Percentiles rank a stretch among this genome's conserved stretches.
phyloP scores from a whole-genome alignment of 2,329 filamentous ascomycete genomes.

The Epichloe hybrida region DNA sequence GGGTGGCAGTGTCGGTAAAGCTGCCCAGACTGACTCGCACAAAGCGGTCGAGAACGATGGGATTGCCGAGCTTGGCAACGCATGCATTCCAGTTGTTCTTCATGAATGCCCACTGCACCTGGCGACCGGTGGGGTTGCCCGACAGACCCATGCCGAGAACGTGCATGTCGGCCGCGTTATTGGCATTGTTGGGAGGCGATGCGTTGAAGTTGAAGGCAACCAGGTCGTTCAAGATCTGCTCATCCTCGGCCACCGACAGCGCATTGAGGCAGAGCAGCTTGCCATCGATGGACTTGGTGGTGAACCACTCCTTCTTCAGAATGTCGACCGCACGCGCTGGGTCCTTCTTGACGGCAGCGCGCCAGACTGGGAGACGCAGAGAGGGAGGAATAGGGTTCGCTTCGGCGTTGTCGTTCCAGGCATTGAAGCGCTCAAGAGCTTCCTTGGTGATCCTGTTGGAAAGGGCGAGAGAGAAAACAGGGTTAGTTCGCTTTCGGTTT shows the following conservation, averaged over 20 bases:
- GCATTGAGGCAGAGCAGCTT: slow-evolving; percentile 73
- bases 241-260: slow-evolving; percentile 60
- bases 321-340: slow-evolving; percentile 56
- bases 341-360: slow-evolving; percentile 57
- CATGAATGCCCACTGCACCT: slow-evolving; percentile 71
- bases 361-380: slow-evolving; percentile 68
- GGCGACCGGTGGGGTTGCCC: slow-evolving; percentile 58
- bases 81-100: slow-evolving; percentile 71
- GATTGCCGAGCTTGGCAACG: slow-evolving; percentile 61
- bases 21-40: slow-evolving; percentile 64
- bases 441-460: slow-evolving; percentile 49
- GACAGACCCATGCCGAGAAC: slow-evolving; percentile 62
- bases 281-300: slow-evolving; percentile 74
- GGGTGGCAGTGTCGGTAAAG: slow-evolving; percentile 56
- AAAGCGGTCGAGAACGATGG: slow-evolving; percentile 81
- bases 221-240: slow-evolving; percentile 51
- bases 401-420: slow-evolving; percentile 60
- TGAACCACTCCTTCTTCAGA: slow-evolving; percentile 74
- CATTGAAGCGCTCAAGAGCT: slow-evolving; percentile 64
- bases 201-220: slow-evolving; percentile 68
- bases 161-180: slow-evolving; percentile 79
- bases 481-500: background rate
- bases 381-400: slow-evolving; percentile 63
- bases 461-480: background rate
- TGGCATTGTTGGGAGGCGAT: slow-evolving; percentile 43